phyloP scores from a whole-genome alignment of 2,329 filamentous ascomycete genomes.

The Pseudogymnoascus sp. region DNA sequence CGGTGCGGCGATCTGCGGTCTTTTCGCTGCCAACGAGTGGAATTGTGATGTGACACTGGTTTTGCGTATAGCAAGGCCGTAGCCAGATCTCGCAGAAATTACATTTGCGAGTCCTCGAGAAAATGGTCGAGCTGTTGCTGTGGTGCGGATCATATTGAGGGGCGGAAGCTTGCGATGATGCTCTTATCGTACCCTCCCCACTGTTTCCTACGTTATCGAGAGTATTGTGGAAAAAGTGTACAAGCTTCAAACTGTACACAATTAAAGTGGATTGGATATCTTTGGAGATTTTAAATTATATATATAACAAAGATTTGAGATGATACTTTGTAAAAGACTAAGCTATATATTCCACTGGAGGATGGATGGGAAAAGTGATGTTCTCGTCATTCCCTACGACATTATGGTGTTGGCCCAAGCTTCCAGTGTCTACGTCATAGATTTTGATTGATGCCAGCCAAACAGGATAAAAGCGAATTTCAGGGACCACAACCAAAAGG shows the following conservation, averaged over 20 bases:
- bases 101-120: conserved; percentile 22
- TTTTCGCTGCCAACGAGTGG: conserved; percentile 19
- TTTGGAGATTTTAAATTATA: not conserved
- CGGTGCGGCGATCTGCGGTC: conserved; percentile 16
- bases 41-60: conserved; percentile 17
- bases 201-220: conserved; percentile 1
- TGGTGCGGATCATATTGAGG: conserved; percentile 9
- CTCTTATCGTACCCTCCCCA: not conserved
- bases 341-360: not conserved
- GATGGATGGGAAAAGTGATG: not conserved
- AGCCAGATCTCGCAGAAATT: conserved; percentile 19
- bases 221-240: not conserved
- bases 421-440: conserved; percentile 2
- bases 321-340: not conserved
- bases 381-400: conserved; percentile 2
- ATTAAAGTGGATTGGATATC: not conserved
- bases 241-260: not conserved
- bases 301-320: not conserved
- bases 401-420: conserved; percentile 1
- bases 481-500: conserved; percentile 3
- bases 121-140: conserved; percentile 23
- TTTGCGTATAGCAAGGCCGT: conserved; percentile 20
- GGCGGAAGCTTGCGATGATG: conserved; percentile 7
- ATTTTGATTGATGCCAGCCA: not conserved
- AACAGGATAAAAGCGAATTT: conserved; percentile 7